These are phyloP conservation scores for Phytophthora pini DNA, from an alignment of 352 stramenopile species.

Conservation along the genomic window DNA sequence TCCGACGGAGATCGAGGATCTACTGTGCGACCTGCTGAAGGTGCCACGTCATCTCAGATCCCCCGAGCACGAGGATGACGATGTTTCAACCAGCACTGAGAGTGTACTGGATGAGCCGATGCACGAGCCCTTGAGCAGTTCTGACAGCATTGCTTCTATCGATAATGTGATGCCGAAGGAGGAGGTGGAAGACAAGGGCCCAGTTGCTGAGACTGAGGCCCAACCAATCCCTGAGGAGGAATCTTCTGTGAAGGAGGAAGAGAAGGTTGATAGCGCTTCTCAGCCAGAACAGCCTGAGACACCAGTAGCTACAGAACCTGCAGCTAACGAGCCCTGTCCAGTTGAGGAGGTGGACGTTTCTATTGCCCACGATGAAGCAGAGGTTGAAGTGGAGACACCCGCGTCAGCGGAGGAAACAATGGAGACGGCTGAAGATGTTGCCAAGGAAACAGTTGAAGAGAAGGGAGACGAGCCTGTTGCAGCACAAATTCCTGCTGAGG, in stretches of 20 bases:
- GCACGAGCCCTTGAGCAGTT: constrained; percentile 20
- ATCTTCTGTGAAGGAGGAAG: constrained; percentile 10
- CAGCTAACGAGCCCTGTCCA: constrained; percentile 15
- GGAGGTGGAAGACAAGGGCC: constrained; percentile 11
- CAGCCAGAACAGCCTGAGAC: constrained; percentile 7
- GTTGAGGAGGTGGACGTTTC: constrained; percentile 7
- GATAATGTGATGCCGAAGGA: constrained; percentile 2
- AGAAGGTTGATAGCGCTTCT: constrained; percentile 16
- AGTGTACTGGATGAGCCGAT: constrained; percentile 40
- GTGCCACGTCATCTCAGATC: constrained; percentile 49
- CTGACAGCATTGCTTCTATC: constrained; percentile 10
- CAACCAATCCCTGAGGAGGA: constrained; percentile 8
- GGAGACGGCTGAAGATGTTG: constrained; percentile 8
- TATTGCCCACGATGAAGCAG: constrained; percentile 18
- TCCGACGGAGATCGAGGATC: constrained; percentile 39
- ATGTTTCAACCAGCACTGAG: constrained; percentile 46
- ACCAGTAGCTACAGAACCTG: constrained; percentile 5
- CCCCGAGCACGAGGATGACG: constrained; percentile 34
- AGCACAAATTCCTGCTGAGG: constrained; percentile 4
- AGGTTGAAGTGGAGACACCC: constrained; percentile 18
- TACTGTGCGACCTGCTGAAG: constrained; percentile 68
- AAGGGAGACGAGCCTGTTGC: neutral
- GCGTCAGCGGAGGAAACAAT: constrained; percentile 9
- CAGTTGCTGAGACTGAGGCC: constrained; percentile 6
- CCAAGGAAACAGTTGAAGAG: constrained; percentile 8